Base-by-base conservation (phyloP, 2,329 filamentous ascomycete genomes). In the Aspergillus japonicus region DNA sequence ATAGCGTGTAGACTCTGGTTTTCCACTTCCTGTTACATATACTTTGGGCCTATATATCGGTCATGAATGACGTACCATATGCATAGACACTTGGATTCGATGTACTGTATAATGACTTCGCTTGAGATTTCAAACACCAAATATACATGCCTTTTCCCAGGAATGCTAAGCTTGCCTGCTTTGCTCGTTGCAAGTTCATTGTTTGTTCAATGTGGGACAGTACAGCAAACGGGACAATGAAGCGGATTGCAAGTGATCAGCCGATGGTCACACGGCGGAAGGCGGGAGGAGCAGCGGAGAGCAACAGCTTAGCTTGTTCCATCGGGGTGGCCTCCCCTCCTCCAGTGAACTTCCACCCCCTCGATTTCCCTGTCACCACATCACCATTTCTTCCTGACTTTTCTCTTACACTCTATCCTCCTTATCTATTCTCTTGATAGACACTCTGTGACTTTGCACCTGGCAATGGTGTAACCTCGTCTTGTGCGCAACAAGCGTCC, bases 401-500 rank as follows among this genome's bases (percentile, higher is more conserved):
- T 11, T 47, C n/a, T 23, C 26, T 10, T 26, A 33, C n/a, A 21
- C 14, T 11, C n/a, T 29, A 11, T 35, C 24, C 24, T 55, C 12
- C 26, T 23, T 23, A 23, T 16, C 31, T 26, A 10, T 42, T 29
- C 24, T 54, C 12, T 33, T 24, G 47, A 7, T 14, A 42, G 14
- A 42, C 24, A 21, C n/a, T 21, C 26, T 33, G 26, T 19, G 3
- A 24, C 47, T 44, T 23, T 48, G 23, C 10, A 21, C 3, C 62
- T 62, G 66, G 72, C 68, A 69, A 77, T 77, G 74, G 68, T 76
- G 66, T 75, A 71, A 67, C 58, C 47, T 61, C 57, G 42, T 58
- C 58, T 59, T 56, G 53, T 69, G 65, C 67, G 69, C 69, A 73
- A 63, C 62, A 58, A 68, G 64, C 66, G 65, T 67, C 60, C 63